A percentile compares a stretch with the other conserved stretches of the same genome.
Conservation (phyloP, 176 grass and related monocot genomes). For the Musa troglodytarum region DNA sequence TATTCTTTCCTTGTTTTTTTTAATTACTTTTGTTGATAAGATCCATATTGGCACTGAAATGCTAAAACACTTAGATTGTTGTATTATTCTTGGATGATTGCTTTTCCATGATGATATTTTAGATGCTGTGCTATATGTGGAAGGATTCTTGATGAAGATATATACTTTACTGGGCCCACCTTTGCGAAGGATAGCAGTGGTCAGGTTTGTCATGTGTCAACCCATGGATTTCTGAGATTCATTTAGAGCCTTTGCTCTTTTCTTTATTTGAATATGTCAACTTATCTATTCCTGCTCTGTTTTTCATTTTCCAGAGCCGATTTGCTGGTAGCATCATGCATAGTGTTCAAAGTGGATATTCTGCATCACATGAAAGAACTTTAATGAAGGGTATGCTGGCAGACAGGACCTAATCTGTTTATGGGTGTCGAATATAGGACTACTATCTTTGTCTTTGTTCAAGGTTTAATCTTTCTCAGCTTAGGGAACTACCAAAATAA, state of each 20-base stretch:
- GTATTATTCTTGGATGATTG: neutral
- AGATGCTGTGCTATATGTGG: constrained; percentile 61
- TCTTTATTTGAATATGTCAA: neutral
- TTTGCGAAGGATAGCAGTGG: constrained; percentile 44
- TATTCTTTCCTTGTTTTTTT: constrained; percentile 2
- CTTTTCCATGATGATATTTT: constrained; percentile 26
- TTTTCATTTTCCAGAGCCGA: constrained; percentile 26
- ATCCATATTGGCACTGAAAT: neutral
- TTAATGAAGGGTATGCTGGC: constrained; percentile 39
- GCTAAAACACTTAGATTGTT: neutral
- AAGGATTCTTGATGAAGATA: constrained; percentile 61
- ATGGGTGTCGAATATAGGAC: neutral
- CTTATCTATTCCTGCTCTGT: constrained; percentile 12
- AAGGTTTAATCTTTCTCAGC: neutral
- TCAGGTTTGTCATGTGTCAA: constrained; percentile 26
- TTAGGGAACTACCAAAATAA: too few relatives aligned
- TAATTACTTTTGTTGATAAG: neutral
- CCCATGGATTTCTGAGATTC: neutral
- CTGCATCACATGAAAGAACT: constrained; percentile 73
- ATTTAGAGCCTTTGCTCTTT: constrained; percentile 4
- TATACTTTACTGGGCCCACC: constrained; percentile 32
- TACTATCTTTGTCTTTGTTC: neutral
- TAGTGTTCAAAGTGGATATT: constrained; percentile 47
- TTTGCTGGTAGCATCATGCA: constrained; percentile 33
- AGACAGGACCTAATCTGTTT: neutral